Base-by-base conservation (phyloP, 768 basidiomycete genomes). In the Termitomyces sp. region DNA sequence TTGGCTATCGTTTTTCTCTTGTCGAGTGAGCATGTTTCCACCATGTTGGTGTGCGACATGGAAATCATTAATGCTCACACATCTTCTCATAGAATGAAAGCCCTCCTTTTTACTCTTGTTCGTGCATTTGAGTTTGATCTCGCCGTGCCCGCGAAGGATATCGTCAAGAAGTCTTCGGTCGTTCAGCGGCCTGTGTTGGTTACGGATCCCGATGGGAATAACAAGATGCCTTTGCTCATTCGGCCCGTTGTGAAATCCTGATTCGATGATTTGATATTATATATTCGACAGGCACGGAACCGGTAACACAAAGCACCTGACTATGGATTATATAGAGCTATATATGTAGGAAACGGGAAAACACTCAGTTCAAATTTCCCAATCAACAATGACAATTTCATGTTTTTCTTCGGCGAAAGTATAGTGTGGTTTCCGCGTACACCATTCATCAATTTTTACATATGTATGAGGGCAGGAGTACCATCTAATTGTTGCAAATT, bases 1-100 rank as follows among this genome's bases (percentile, higher is more conserved):
- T 88, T 35, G 85, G 85, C 0, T 87, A 80, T 64, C 78, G 82
- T 3, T 88, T 88, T 64, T 74, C 87, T 12, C 67, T 88, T 21
- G 68, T 77, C 34, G 80, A 81, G 80, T 80, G 44, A 57, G 79
- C 2, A 53, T 73, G 52, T 21, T 23, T 25, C 41, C 17, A 30
- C n/a, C 3, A 21, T 19, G 28, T 34, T 17, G n/a, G 14, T 17
- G 35, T 28, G 14, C 19, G 19, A 3, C n/a, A 25, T 17, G 12
- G 17, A 48, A n/a, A 21, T 34, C 11, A 25, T 14, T 7, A 3
- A 34, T 25, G 7, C 40, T 48, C 39, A 46, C n/a, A 23, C 80
- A 78, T 70, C 14, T 21, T 37, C 8, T 21, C 10, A 27, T 12
- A 72, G 71, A 55, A 66, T 65, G 58, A 76, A 76, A 52, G 74